Conservation (phyloP, 805 yeast genomes). For the Maudiozyma turicensis region DNA sequence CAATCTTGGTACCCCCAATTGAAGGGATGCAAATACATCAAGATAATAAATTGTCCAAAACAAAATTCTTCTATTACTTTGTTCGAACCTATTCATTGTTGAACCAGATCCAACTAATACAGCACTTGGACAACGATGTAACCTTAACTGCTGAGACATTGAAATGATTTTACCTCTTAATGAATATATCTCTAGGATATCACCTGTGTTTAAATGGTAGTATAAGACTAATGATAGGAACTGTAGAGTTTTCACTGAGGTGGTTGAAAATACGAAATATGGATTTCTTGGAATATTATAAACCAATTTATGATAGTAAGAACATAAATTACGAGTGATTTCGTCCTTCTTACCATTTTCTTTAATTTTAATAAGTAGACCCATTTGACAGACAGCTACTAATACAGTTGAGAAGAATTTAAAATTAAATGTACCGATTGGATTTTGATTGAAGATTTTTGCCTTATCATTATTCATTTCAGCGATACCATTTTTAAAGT, state of each 20-base stretch:
- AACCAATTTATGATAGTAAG: slow-evolving; percentile 45
- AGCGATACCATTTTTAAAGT: slow-evolving; percentile 2
- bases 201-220: slow-evolving; percentile 65
- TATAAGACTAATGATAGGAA: slow-evolving; percentile 58
- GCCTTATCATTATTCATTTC: neutral
- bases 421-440: slow-evolving; percentile 12
- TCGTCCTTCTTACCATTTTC: slow-evolving; percentile 6
- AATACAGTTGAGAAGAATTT: slow-evolving; percentile 24
- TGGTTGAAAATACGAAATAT: slow-evolving; percentile 43
- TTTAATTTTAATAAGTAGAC: slow-evolving; percentile 20
- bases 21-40: slow-evolving; percentile 65
- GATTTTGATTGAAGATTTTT: neutral
- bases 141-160: slow-evolving; percentile 76
- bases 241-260: slow-evolving; percentile 62
- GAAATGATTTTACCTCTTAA: slow-evolving; percentile 66
- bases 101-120: slow-evolving; percentile 60
- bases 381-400: slow-evolving; percentile 24
- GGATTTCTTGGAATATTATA: slow-evolving; percentile 56
- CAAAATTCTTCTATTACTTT: slow-evolving; percentile 69
- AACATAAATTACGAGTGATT: slow-evolving; percentile 20
- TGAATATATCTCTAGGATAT: slow-evolving; percentile 62
- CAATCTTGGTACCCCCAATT: slow-evolving; percentile 74
- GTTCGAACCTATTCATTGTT: slow-evolving; percentile 56
- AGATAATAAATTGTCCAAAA: slow-evolving; percentile 79
- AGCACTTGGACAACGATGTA: slow-evolving; percentile 82